Percentiles rank a stretch among this genome's conserved stretches.
phyloP scores from a whole-genome alignment of 768 basidiomycete genomes.

The Rhizopogon vesiculosus region DNA sequence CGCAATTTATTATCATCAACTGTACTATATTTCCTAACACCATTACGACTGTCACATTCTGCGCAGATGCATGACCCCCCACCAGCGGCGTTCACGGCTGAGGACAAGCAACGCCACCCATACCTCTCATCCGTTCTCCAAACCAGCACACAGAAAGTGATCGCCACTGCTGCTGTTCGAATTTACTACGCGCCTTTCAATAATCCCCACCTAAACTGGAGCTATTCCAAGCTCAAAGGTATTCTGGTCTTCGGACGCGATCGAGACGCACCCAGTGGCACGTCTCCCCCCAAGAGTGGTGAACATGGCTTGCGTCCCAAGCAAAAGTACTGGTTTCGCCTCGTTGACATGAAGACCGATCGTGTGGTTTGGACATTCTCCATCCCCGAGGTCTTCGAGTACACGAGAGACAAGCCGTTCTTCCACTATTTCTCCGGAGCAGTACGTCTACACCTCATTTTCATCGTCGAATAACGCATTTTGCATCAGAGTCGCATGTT shows the following conservation, averaged over 20 bases:
- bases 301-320: constrained; percentile 23
- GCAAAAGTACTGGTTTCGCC: constrained; percentile 57
- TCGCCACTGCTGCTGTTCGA: constrained; percentile 52
- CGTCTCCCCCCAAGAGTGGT: constrained; percentile 14
- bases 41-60: constrained; percentile 2
- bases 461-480: neutral
- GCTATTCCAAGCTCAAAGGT: constrained; percentile 55
- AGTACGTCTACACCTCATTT: constrained; percentile 42
- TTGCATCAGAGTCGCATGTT: constrained; percentile 37
- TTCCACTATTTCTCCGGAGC: constrained; percentile 88
- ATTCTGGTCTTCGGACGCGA: constrained; percentile 49
- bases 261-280: constrained; percentile 19
- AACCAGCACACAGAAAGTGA: constrained; percentile 37
- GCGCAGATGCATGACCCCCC: constrained; percentile 26
- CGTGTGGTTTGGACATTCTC: constrained; percentile 68
- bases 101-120: constrained; percentile 34
- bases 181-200: constrained; percentile 58
- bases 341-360: constrained; percentile 51
- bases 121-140: constrained; percentile 36
- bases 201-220: constrained; percentile 47
- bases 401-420: constrained; percentile 83
- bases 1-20: constrained; percentile 14
- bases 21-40: constrained; percentile 13
- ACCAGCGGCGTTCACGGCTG: constrained; percentile 29
- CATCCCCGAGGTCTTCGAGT: constrained; percentile 57